These are phyloP conservation scores for Arthrinium phaeospermum DNA, from an alignment of 2,329 filamentous ascomycete species.

Conservation along the genomic window DNA sequence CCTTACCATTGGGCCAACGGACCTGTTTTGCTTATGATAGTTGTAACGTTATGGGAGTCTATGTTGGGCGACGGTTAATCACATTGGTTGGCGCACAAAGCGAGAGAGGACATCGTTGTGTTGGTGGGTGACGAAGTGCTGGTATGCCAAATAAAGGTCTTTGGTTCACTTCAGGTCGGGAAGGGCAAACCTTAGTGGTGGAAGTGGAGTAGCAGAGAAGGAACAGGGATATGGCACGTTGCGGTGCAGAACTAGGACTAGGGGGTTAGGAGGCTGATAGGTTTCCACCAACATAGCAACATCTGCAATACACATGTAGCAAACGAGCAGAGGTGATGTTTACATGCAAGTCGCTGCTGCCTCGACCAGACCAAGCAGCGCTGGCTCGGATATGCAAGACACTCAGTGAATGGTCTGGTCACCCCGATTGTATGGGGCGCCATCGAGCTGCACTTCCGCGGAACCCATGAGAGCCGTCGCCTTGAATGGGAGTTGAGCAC, in stretches of 20 bases:
- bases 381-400: conserved; percentile 20
- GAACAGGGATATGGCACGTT: conserved; percentile 10
- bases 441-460: conserved; percentile 21
- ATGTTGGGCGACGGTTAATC: not conserved
- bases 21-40: conserved; percentile 11
- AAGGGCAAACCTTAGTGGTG: not conserved
- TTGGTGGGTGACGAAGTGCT: conserved; percentile 19
- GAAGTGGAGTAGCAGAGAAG: not conserved
- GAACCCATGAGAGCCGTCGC: conserved; percentile 19
- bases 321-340: not conserved
- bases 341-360: not conserved
- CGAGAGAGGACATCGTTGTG: not conserved
- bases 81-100: not conserved
- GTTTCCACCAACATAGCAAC: not conserved
- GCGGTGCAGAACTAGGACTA: not conserved
- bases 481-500: not conserved
- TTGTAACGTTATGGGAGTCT: rapidly evolving
- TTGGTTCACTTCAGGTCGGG: not conserved
- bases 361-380: conserved; percentile 17
- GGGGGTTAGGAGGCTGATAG: not conserved
- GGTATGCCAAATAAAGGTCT: not conserved
- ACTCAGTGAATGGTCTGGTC: conserved; percentile 18
- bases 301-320: not conserved
- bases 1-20: conserved; percentile 45
- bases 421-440: conserved; percentile 21